Conservation (phyloP, 352 stramenopile genomes). For the Phytophthora melonis region DNA sequence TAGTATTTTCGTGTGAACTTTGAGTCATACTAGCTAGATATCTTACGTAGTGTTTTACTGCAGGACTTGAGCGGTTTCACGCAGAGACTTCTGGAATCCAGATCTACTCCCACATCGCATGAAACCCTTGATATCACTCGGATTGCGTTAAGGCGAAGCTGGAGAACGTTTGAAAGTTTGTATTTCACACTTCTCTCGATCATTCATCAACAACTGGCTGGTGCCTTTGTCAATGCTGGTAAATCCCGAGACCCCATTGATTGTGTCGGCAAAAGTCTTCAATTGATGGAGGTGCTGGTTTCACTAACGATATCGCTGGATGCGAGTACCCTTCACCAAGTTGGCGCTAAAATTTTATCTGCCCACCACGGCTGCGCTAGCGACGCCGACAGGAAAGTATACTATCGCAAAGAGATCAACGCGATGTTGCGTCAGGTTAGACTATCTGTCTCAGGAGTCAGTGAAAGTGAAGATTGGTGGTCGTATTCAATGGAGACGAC, state of each 20-base stretch:
- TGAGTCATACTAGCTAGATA: background rate
- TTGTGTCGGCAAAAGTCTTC: conserved; percentile 28
- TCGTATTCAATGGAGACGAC: conserved; percentile 8
- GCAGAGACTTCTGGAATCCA: conserved; percentile 4
- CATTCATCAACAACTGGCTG: conserved; percentile 42
- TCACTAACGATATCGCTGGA: conserved; percentile 40
- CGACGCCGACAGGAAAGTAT: conserved; percentile 13
- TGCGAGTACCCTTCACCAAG: conserved; percentile 1
- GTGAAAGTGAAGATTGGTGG: conserved; percentile 27
- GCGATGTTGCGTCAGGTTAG: conserved; percentile 5
- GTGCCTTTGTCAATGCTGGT: background rate
- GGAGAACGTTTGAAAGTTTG: conserved; percentile 15
- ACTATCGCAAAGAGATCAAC: conserved; percentile 33
- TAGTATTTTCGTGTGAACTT: background rate
- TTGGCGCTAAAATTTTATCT: conserved; percentile 40
- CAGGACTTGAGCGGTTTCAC: conserved; percentile 20
- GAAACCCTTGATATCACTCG: conserved; percentile 17
- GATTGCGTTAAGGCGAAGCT: conserved; percentile 18
- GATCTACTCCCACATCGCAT: background rate
- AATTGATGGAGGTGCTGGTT: conserved; percentile 40
- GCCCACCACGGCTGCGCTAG: conserved; percentile 5
- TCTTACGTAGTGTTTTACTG: background rate
- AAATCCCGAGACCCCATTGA: conserved; percentile 29
- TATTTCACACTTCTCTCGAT: conserved; percentile 52
- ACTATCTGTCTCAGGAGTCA: background rate